Conservation (phyloP, 371 early-diverging fungal species). For the Apophysomyces elegans region DNA sequence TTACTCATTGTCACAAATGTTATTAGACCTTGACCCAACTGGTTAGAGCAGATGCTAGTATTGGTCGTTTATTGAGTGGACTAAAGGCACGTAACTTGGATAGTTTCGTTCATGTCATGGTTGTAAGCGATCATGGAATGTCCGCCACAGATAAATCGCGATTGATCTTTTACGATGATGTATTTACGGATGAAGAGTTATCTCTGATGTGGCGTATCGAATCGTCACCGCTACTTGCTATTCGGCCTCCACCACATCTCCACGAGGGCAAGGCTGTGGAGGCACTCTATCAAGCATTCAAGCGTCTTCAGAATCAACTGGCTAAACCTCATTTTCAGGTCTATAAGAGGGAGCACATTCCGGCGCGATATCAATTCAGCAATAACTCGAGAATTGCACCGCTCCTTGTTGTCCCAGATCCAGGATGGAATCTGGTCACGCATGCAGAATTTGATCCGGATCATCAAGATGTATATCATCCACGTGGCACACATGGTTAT, state of each 20-base stretch:
- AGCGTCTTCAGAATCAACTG: slow-evolving; percentile 24
- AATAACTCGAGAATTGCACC: slow-evolving; percentile 72
- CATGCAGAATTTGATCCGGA: slow-evolving; percentile 39
- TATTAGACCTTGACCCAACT: slow-evolving; percentile 39
- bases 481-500: slow-evolving; percentile 87
- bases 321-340: slow-evolving; percentile 57
- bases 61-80: slow-evolving; percentile 67
- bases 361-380: slow-evolving; percentile 62
- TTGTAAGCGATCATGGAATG: slow-evolving; percentile 97
- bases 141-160: slow-evolving; percentile 55
- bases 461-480: slow-evolving; percentile 25
- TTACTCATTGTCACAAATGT: background rate
- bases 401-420: slow-evolving; percentile 71
- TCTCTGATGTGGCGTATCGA: slow-evolving; percentile 37
- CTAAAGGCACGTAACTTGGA: slow-evolving; percentile 65
- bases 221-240: slow-evolving; percentile 42
- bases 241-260: slow-evolving; percentile 38
- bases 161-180: slow-evolving; percentile 77
- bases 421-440: slow-evolving; percentile 64
- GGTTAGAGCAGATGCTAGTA: slow-evolving; percentile 62
- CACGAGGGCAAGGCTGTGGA: slow-evolving; percentile 33
- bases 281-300: slow-evolving; percentile 40
- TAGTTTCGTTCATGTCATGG: slow-evolving; percentile 78
- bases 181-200: slow-evolving; percentile 37
- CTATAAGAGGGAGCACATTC: slow-evolving; percentile 68